These are phyloP conservation scores for Teratosphaeriaceae sp. DNA, from an alignment of 2,329 filamentous ascomycete species.

Conservation along the genomic window DNA sequence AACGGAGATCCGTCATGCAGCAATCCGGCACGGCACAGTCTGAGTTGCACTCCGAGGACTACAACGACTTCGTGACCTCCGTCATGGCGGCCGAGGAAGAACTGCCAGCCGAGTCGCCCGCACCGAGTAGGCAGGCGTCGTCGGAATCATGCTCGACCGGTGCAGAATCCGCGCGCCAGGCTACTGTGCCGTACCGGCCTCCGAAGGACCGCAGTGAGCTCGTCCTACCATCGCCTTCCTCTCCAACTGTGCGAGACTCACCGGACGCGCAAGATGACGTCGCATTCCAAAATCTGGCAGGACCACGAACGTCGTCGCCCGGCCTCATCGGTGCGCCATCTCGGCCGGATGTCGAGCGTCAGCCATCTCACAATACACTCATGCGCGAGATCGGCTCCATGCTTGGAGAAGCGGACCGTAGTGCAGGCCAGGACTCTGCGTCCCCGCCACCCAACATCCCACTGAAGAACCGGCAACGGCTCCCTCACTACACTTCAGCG, in stretches of 20 bases:
- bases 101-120: constrained; percentile 3
- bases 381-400: neutral
- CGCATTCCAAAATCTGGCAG: too few relatives aligned
- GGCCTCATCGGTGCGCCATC: neutral
- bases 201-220: neutral
- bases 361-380: neutral
- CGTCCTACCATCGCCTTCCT: neutral
- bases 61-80: constrained; percentile 7
- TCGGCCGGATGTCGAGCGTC: neutral
- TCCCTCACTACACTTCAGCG: neutral
- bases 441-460: constrained; percentile 1
- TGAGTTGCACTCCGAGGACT: constrained; percentile 10
- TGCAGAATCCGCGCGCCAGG: neutral
- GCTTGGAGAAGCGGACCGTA: neutral
- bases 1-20: constrained; percentile 6
- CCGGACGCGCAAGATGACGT: neutral
- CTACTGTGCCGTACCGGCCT: neutral
- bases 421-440: neutral
- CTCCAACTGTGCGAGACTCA: neutral
- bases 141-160: neutral
- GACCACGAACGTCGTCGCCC: neutral
- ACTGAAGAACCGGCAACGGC: neutral
- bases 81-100: constrained; percentile 10
- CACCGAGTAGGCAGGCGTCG: neutral
- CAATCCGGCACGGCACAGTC: neutral